Percentiles rank a stretch among this genome's conserved stretches.
phyloP scores from a whole-genome alignment of 2,329 filamentous ascomycete genomes.

The Aureobasidium musti region DNA sequence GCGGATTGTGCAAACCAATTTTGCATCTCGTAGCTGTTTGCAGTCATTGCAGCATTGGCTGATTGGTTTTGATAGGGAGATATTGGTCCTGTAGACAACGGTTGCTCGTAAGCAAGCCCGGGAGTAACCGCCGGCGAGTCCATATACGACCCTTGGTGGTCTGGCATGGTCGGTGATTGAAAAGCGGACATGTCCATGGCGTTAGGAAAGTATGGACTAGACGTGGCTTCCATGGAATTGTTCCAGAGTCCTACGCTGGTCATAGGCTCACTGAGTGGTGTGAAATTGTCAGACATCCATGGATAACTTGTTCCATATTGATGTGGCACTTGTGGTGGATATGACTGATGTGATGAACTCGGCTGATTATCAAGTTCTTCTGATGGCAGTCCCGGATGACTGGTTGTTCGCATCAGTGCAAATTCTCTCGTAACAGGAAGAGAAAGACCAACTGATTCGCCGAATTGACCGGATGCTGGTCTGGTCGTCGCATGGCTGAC shows the following conservation, averaged over 20 bases:
- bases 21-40: conserved; percentile 25
- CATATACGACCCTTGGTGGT: neutral
- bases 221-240: neutral
- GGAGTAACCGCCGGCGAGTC: conserved; percentile 8
- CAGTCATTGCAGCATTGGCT: conserved; percentile 20
- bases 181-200: conserved; percentile 10
- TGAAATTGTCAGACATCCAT: neutral
- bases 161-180: neutral
- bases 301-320: conserved; percentile 4
- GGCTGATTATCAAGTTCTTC: neutral
- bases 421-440: conserved; percentile 24
- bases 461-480: conserved; percentile 12
- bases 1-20: conserved; percentile 21
- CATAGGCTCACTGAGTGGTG: neutral
- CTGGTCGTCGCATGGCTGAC: conserved; percentile 11
- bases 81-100: neutral
- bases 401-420: conserved; percentile 22
- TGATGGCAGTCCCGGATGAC: conserved; percentile 17
- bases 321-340: neutral
- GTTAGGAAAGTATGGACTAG: conserved; percentile 2
- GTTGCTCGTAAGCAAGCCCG: neutral
- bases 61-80: conserved; percentile 5
- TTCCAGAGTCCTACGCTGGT: neutral
- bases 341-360: neutral
- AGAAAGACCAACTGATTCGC: conserved; percentile 27